These are phyloP conservation scores for Linum tenue DNA, from an alignment of 345 rosid species.

Conservation along the genomic window DNA sequence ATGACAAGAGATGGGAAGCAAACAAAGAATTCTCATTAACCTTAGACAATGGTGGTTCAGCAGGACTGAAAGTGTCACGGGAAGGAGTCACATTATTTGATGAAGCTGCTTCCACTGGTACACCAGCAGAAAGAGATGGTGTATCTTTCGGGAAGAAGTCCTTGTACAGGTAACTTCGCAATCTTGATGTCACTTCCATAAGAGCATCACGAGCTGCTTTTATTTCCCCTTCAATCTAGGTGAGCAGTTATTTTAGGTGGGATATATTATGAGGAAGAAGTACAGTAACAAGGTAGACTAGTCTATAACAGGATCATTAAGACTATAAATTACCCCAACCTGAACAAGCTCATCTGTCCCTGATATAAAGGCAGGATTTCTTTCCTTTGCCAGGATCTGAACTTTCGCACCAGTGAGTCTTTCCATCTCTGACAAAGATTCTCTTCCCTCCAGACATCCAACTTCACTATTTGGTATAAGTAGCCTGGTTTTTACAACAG, in stretches of 20 bases:
- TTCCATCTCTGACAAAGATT: constrained; percentile 65
- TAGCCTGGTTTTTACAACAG: constrained; percentile 58
- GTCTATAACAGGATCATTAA: no score
- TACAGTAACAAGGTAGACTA: no score
- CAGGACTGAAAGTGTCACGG: constrained; percentile 40
- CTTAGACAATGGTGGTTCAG: constrained; percentile 39
- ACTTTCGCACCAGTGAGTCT: constrained; percentile 67
- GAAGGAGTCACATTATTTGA: constrained; percentile 32
- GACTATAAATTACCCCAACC: constrained; percentile 33
- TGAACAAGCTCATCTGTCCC: constrained; percentile 64
- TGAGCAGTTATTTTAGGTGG: constrained; percentile 3
- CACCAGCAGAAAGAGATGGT: constrained; percentile 36
- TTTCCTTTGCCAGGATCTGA: constrained; percentile 63
- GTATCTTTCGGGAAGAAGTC: constrained; percentile 58
- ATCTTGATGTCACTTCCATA: constrained; percentile 68
- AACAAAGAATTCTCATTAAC: constrained; percentile 24
- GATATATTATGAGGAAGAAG: not conserved
- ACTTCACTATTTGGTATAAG: constrained; percentile 66
- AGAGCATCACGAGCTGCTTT: constrained; percentile 87
- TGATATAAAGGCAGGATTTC: constrained; percentile 47
- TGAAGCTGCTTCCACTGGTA: constrained; percentile 46
- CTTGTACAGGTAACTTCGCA: constrained; percentile 61
- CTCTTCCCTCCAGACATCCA: constrained; percentile 81
- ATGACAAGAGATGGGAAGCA: not conserved
- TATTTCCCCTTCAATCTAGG: constrained; percentile 85